Evolutionary conservation across 2,329 filamentous ascomycete genomes (phyloP).

Genomic region (Calonectria montana): DNA sequence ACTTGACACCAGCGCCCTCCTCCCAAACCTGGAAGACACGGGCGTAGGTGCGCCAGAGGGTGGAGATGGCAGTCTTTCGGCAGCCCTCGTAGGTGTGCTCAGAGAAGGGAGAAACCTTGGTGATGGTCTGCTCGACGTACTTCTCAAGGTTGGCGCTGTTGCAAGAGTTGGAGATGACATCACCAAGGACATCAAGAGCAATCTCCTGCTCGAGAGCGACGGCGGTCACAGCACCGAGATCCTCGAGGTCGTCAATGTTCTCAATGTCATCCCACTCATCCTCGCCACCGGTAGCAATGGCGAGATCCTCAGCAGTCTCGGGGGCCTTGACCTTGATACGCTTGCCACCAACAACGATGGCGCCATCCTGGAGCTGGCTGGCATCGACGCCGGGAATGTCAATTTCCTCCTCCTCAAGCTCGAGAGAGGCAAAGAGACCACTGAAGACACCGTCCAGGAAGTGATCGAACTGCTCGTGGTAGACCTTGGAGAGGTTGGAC

Average conservation of each 20-base stretch:
- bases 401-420: constrained; percentile 89
- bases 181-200: constrained; percentile 92
- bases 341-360: constrained; percentile 83
- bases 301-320: constrained; percentile 66
- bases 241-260: constrained; percentile 85
- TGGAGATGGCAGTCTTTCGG: constrained; percentile 90
- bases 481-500: constrained; percentile 94
- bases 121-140: constrained; percentile 90
- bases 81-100: constrained; percentile 95
- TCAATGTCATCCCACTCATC: constrained; percentile 72
- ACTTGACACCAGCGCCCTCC: constrained; percentile 79
- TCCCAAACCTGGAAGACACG: constrained; percentile 91
- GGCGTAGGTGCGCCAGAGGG: constrained; percentile 92
- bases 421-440: constrained; percentile 84
- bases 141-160: constrained; percentile 77
- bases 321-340: constrained; percentile 80
- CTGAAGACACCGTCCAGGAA: constrained; percentile 84
- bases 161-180: constrained; percentile 89
- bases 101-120: constrained; percentile 81
- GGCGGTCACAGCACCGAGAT: constrained; percentile 87
- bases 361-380: constrained; percentile 76
- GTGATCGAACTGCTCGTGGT: constrained; percentile 83
- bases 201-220: constrained; percentile 97
- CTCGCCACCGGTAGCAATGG: constrained; percentile 66
- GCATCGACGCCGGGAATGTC: constrained; percentile 73